Percentiles rank a stretch among this genome's conserved stretches.
phyloP scores from a whole-genome alignment of 768 basidiomycete genomes.

The Pleurotus djamor region DNA sequence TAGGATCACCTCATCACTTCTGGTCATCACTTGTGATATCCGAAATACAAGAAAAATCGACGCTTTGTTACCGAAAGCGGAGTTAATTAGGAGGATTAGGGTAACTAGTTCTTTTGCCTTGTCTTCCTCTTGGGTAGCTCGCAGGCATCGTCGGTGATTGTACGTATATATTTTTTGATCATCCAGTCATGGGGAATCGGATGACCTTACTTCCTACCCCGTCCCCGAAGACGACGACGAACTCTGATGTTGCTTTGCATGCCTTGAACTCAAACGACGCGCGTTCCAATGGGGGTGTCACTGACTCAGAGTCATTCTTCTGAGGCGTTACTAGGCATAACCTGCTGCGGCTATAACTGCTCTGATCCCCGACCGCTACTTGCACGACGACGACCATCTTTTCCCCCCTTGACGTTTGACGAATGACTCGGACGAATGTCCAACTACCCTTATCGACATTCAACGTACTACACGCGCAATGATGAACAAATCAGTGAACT shows the following conservation, averaged over 20 bases:
- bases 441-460: slow-evolving; percentile 6
- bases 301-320: too few relatives aligned
- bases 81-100: neutral
- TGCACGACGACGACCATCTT: neutral
- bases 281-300: too few relatives aligned
- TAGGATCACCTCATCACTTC: neutral
- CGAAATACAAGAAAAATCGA: neutral
- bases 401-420: neutral
- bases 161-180: neutral
- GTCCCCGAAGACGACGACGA: neutral
- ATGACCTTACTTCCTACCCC: neutral
- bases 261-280: too few relatives aligned
- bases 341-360: neutral
- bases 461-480: slow-evolving; percentile 9
- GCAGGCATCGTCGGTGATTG: neutral
- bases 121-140: neutral
- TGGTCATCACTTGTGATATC: neutral
- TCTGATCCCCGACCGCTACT: neutral
- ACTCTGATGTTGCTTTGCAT: too few relatives aligned
- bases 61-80: neutral
- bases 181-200: neutral
- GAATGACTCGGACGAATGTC: slow-evolving; percentile 3
- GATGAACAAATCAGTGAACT: slow-evolving; percentile 5
- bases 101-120: neutral
- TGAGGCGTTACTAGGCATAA: neutral